Conservation (phyloP, 2,329 filamentous ascomycete species). For the Alternaria novae-zelandiae region DNA sequence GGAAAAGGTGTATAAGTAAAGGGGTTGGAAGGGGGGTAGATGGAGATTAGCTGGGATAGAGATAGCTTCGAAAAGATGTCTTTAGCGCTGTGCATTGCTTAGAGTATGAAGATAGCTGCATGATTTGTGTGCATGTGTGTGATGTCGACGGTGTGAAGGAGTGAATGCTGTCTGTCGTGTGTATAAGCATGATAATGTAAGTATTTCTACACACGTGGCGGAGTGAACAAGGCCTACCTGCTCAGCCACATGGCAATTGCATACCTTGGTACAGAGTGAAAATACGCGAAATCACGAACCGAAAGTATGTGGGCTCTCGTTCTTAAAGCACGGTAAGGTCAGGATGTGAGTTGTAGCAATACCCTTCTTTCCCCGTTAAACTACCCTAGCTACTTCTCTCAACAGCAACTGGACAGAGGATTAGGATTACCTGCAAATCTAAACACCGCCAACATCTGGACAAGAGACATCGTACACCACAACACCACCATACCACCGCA, state of each 20-base stretch:
- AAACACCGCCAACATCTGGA: no score
- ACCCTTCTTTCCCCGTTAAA: no score
- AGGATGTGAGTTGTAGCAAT: no score
- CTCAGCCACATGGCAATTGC: no score
- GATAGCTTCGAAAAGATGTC: neutral
- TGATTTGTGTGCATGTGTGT: neutral
- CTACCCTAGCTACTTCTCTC: no score
- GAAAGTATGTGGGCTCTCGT: neutral
- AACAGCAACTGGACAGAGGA: neutral
- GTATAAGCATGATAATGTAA: no score
- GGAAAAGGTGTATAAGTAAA: conserved; percentile 1
- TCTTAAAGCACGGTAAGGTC: no score
- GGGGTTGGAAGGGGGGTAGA: neutral
- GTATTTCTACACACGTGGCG: no score
- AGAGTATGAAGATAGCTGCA: neutral
- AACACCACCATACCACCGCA: neutral
- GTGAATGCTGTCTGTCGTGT: no score
- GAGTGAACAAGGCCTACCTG: neutral
- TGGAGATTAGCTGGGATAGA: neutral
- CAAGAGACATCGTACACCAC: neutral
- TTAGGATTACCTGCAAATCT: neutral
- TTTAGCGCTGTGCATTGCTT: neutral
- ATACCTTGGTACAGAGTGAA: neutral
- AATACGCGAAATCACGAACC: neutral
- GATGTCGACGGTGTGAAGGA: no score